These are phyloP conservation scores for Globisporangium middletonii DNA, from an alignment of 352 stramenopile species.

Conservation along the genomic window DNA sequence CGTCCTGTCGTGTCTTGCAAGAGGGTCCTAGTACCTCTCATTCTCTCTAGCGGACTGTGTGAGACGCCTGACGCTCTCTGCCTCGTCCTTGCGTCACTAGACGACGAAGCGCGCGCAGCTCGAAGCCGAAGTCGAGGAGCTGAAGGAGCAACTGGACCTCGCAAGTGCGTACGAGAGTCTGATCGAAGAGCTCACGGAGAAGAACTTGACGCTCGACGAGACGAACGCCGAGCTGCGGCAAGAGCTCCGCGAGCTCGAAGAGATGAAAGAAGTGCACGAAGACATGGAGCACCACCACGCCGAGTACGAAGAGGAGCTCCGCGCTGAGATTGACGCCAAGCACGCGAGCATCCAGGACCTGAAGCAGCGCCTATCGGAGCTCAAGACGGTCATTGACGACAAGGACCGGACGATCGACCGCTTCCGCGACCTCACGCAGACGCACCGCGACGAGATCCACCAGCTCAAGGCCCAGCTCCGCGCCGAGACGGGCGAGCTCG, in stretches of 20 bases:
- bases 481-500: slow-evolving; percentile 57
- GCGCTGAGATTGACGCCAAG: slow-evolving; percentile 59
- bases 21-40: not conserved
- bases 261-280: slow-evolving; percentile 77
- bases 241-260: slow-evolving; percentile 68
- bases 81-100: slow-evolving; percentile 15
- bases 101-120: slow-evolving; percentile 46
- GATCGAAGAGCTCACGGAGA: slow-evolving; percentile 86
- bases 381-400: slow-evolving; percentile 63
- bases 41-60: not conserved
- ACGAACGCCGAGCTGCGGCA: slow-evolving; percentile 73
- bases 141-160: slow-evolving; percentile 84
- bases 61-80: not conserved
- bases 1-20: slow-evolving; percentile 5
- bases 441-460: slow-evolving; percentile 68
- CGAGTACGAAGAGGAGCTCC: slow-evolving; percentile 76
- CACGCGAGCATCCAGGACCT: slow-evolving; percentile 46
- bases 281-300: slow-evolving; percentile 88
- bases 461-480: slow-evolving; percentile 71
- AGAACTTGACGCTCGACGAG: slow-evolving; percentile 80
- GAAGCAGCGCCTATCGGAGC: slow-evolving; percentile 42
- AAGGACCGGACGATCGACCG: slow-evolving; percentile 74
- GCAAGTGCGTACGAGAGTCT: slow-evolving; percentile 85
- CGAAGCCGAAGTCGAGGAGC: slow-evolving; percentile 67
- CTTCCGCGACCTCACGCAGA: slow-evolving; percentile 67